Conservation (phyloP, 352 stramenopile species). For the Phytophthora pistaciae region DNA sequence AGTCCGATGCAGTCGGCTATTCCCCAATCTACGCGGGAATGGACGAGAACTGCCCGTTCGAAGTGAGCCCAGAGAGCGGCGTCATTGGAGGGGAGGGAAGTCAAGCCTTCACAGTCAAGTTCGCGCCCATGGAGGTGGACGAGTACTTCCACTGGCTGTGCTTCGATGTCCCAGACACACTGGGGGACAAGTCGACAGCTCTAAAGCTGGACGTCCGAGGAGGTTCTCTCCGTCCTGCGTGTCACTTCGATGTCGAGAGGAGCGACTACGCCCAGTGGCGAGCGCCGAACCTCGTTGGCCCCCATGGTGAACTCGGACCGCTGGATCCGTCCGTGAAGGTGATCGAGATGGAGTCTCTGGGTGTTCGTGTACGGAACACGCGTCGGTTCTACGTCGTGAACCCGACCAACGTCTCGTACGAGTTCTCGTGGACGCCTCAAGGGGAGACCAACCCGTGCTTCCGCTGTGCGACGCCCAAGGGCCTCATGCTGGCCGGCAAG, state of each 20-base stretch:
- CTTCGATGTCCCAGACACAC: constrained; percentile 36
- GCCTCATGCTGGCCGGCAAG: constrained; percentile 93
- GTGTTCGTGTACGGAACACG: constrained; percentile 92
- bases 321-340: constrained; percentile 91
- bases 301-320: constrained; percentile 80
- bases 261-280: constrained; percentile 90
- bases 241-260: constrained; percentile 93
- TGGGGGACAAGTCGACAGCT: constrained; percentile 8
- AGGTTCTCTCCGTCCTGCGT: constrained; percentile 87
- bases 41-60: constrained; percentile 88
- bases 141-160: constrained; percentile 82
- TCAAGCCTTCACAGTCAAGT: constrained; percentile 88
- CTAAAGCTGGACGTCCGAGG: constrained; percentile 75
- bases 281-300: constrained; percentile 73
- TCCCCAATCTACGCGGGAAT: constrained; percentile 12
- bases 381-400: constrained; percentile 95
- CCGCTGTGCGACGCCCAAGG: constrained; percentile 90
- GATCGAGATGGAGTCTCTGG: constrained; percentile 94
- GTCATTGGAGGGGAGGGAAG: constrained; percentile 61
- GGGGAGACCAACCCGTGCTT: constrained; percentile 85
- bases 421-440: constrained; percentile 93
- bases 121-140: constrained; percentile 92
- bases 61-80: constrained; percentile 73
- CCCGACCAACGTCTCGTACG: constrained; percentile 93
- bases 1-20: constrained; percentile 14